Evolutionary conservation across 2,329 filamentous ascomycete genomes (phyloP).

Genomic region (Cryphonectria japonica): DNA sequence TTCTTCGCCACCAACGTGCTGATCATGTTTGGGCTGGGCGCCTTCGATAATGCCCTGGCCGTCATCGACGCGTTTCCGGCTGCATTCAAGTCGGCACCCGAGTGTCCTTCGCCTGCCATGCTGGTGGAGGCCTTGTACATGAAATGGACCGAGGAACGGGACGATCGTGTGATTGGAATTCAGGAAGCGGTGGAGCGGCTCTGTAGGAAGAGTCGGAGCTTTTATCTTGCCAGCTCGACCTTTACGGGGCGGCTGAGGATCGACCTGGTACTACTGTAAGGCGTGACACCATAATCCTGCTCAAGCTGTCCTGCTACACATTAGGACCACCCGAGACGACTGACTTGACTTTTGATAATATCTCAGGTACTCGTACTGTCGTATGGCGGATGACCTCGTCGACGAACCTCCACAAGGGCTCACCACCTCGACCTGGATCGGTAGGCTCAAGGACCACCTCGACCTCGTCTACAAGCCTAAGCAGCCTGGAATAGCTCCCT

Average conservation of each 20-base stretch:
- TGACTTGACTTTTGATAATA: slow-evolving; percentile 29
- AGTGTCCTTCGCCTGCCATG: slow-evolving; percentile 51
- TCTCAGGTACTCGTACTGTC: slow-evolving; percentile 71
- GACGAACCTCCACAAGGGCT: slow-evolving; percentile 61
- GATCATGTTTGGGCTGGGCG: slow-evolving; percentile 69
- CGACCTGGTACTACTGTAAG: slow-evolving; percentile 67
- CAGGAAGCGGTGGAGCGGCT: slow-evolving; percentile 62
- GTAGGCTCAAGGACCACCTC: slow-evolving; percentile 61
- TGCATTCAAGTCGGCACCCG: slow-evolving; percentile 55
- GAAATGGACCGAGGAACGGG: slow-evolving; percentile 56
- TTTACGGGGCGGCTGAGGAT: slow-evolving; percentile 71
- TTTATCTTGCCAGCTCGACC: slow-evolving; percentile 71
- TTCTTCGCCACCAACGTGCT: slow-evolving; percentile 72
- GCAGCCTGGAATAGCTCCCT: slow-evolving; percentile 34
- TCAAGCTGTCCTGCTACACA: not conserved
- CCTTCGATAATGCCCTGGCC: slow-evolving; percentile 71
- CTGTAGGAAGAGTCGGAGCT: slow-evolving; percentile 69
- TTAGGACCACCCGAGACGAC: not conserved
- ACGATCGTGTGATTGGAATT: slow-evolving; percentile 60
- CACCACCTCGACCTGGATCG: slow-evolving; percentile 62
- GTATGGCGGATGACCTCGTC: slow-evolving; percentile 73
- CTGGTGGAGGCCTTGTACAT: slow-evolving; percentile 56
- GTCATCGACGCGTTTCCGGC: slow-evolving; percentile 66
- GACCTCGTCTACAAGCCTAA: slow-evolving; percentile 52
- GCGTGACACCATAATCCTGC: not conserved